A percentile compares a stretch with the other conserved stretches of the same genome.
These are phyloP conservation scores for Apostasia ramifera DNA, from an alignment of 106 monocot genomes.

Conservation along the genomic window DNA sequence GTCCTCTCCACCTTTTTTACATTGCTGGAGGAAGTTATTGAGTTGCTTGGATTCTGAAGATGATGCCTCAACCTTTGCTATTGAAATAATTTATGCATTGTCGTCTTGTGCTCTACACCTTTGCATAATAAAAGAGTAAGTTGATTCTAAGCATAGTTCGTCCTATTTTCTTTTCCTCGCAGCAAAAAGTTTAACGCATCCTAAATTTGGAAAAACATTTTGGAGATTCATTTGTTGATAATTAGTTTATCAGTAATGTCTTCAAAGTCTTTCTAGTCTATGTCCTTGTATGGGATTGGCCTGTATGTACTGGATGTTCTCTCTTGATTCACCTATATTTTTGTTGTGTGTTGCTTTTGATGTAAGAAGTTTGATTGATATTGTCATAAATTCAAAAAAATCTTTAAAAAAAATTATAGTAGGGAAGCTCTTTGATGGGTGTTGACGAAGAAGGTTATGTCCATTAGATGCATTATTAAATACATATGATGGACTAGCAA, in stretches of 20 bases:
- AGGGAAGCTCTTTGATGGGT: no score
- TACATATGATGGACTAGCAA: no score
- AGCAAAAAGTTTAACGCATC: neutral
- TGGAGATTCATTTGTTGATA: neutral
- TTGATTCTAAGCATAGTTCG: constrained; percentile 2
- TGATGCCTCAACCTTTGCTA: constrained; percentile 15
- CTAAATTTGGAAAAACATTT: neutral
- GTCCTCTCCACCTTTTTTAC: constrained; percentile 45
- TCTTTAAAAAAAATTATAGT: no score
- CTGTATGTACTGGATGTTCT: no score
- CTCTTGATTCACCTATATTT: no score
- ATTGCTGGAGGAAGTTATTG: constrained; percentile 68
- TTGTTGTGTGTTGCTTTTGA: no score
- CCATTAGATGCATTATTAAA: no score
- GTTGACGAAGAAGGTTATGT: no score
- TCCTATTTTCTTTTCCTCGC: neutral
- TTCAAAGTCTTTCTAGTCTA: neutral
- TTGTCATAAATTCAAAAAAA: no score
- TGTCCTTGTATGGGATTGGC: no score
- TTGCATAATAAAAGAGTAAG: constrained; percentile 47
- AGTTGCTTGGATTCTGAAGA: constrained; percentile 34
- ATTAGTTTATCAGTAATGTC: constrained; percentile 1
- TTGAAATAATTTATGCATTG: constrained; percentile 50
- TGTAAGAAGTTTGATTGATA: no score
- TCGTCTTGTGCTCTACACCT: constrained; percentile 40